Evolutionary conservation across 345 rosid genomes (phyloP).

Genomic region (Eucalyptus urophylla): DNA sequence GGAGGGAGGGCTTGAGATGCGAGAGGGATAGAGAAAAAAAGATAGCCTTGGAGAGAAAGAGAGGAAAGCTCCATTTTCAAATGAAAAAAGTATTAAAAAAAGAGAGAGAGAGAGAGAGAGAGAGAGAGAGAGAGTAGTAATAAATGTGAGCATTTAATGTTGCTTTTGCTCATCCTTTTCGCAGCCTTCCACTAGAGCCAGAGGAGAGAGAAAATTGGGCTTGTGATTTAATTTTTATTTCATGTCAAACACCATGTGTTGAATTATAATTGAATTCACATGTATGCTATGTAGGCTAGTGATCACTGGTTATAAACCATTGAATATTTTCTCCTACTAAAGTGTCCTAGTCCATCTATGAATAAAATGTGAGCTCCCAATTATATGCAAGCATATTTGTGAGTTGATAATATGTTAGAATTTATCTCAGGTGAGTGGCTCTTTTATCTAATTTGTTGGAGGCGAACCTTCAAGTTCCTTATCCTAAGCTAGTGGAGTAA

Average conservation of each 20-base stretch:
- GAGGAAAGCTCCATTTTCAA: neutral
- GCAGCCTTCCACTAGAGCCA: neutral
- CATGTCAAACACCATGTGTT: neutral
- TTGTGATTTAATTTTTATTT: no score
- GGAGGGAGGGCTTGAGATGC: neutral
- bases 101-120: neutral
- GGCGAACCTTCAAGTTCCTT: neutral
- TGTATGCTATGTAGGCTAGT: neutral
- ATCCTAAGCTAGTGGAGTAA: no score
- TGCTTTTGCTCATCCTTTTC: rapidly evolving
- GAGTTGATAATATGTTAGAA: neutral
- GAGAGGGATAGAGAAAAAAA: neutral
- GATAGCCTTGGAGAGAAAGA: neutral
- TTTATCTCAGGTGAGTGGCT: neutral
- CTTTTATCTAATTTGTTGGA: neutral
- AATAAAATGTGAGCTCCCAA: neutral
- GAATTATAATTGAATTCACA: neutral
- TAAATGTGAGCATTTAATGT: neutral
- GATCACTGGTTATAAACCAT: neutral
- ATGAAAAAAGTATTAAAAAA: no score
- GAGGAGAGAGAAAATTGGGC: neutral
- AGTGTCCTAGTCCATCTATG: neutral
- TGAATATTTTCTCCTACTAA: neutral
- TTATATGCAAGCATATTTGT: neutral
- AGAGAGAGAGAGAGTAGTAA: neutral